Conservation (phyloP, 116 monocot species). For the Cymodocea nodosa region DNA sequence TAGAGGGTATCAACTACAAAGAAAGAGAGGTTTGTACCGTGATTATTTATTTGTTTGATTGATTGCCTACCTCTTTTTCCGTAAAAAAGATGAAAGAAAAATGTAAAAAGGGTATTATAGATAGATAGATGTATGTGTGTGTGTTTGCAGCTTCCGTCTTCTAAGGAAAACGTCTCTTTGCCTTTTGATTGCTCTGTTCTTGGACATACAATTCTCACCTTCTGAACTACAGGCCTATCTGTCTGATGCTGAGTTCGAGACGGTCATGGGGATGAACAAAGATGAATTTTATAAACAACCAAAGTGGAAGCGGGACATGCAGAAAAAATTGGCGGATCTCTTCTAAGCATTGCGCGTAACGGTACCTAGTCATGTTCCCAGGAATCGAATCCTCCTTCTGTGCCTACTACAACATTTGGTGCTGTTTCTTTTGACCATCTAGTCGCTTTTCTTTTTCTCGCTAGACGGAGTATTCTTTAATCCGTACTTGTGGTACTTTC, state of each 20-base stretch:
- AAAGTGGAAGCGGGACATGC: slow-evolving; percentile 96
- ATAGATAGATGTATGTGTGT: too few species aligned
- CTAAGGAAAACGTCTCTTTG: neutral
- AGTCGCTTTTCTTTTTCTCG: too few species aligned
- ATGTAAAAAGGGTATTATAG: neutral
- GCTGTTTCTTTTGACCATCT: too few species aligned
- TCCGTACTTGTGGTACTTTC: too few species aligned
- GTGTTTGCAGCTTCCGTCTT: too few species aligned
- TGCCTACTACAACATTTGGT: too few species aligned
- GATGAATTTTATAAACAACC: slow-evolving; percentile 74
- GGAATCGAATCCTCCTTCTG: too few species aligned
- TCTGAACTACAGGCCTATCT: slow-evolving; percentile 46
- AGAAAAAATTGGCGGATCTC: slow-evolving; percentile 79
- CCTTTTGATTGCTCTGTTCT: neutral
- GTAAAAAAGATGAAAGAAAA: neutral
- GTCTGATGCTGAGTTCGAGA: slow-evolving; percentile 71
- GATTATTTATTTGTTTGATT: too few species aligned
- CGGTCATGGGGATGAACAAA: slow-evolving; percentile 69
- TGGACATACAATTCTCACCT: neutral
- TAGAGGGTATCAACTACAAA: slow-evolving; percentile 52
- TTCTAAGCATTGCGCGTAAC: slow-evolving; percentile 26
- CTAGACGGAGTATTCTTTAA: too few species aligned
- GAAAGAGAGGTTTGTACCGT: slow-evolving; percentile 41
- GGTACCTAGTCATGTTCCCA: too few species aligned
- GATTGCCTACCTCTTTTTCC: too few species aligned